Conservation (phyloP, 2,329 filamentous ascomycete species). For the Chrysoporthe austroafricana region DNA sequence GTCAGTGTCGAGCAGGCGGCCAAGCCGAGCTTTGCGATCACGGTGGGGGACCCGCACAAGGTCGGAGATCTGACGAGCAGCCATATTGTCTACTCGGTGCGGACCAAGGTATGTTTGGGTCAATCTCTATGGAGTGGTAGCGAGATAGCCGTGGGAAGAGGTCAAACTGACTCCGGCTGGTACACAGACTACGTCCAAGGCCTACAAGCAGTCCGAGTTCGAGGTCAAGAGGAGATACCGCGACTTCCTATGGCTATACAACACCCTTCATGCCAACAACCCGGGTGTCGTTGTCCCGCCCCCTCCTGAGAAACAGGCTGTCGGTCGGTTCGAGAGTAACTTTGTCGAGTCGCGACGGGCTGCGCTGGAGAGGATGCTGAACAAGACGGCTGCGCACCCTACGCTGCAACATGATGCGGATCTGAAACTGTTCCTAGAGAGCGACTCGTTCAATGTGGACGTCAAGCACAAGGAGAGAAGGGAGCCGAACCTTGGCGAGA, state of each 20-base stretch:
- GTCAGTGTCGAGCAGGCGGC: constrained; percentile 91
- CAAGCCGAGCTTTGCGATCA: constrained; percentile 88
- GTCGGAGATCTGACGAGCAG: constrained; percentile 96
- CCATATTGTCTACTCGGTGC: constrained; percentile 96
- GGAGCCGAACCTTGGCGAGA: constrained; percentile 83
- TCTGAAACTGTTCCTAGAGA: constrained; percentile 95
- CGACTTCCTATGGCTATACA: constrained; percentile 98
- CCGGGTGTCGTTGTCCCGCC: constrained; percentile 94
- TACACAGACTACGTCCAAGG: constrained; percentile 86
- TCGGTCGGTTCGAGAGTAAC: constrained; percentile 93
- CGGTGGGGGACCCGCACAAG: constrained; percentile 95
- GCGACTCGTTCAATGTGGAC: constrained; percentile 92
- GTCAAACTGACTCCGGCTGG: constrained; percentile 22
- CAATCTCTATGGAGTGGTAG: constrained; percentile 11
- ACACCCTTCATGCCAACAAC: constrained; percentile 89
- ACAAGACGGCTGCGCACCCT: constrained; percentile 89
- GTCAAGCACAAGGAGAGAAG: constrained; percentile 97
- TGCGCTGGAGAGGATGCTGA: constrained; percentile 95
- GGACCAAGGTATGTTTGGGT: constrained; percentile 71
- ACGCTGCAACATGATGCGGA: constrained; percentile 92
- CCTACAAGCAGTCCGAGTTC: constrained; percentile 90
- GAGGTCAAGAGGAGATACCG: constrained; percentile 91
- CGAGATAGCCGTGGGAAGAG: neutral
- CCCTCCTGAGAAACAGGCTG: constrained; percentile 95
- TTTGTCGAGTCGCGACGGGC: constrained; percentile 93